Conservation (phyloP, 1,284 basidiomycete species). For the Nidula niveotomentosa region DNA sequence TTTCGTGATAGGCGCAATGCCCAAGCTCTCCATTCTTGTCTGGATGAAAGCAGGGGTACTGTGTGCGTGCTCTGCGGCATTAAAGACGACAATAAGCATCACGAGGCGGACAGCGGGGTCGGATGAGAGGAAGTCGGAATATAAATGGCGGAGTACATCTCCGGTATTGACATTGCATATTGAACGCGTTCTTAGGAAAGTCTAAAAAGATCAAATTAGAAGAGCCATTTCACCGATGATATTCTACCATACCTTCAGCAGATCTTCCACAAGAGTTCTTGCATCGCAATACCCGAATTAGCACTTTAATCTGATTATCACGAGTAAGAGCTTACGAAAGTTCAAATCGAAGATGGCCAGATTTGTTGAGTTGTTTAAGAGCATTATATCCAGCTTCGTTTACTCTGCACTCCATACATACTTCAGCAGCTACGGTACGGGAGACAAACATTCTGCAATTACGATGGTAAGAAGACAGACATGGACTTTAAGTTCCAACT, state of each 20-base stretch:
- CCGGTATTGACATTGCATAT: constrained; percentile 49
- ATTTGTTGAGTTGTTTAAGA: constrained; percentile 61
- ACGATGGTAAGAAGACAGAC: constrained; percentile 4
- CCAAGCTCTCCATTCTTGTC: constrained; percentile 46
- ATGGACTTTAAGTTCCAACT: constrained; percentile 16
- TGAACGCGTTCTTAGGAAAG: constrained; percentile 67
- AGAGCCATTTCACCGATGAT: not conserved
- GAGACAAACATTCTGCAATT: constrained; percentile 69
- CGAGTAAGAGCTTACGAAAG: constrained; percentile 41
- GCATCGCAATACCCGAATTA: not conserved
- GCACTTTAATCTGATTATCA: not conserved
- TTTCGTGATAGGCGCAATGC: constrained; percentile 52
- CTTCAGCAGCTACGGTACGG: constrained; percentile 74
- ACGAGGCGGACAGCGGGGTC: constrained; percentile 64
- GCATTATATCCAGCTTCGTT: constrained; percentile 69
- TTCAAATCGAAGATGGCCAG: constrained; percentile 60
- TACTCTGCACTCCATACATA: constrained; percentile 73
- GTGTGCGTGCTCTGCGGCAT: constrained; percentile 41
- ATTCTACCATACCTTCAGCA: constrained; percentile 49
- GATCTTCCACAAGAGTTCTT: constrained; percentile 55
- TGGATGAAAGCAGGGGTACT: constrained; percentile 30
- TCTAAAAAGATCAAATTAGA: constrained; percentile 31
- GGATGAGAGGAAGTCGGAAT: constrained; percentile 59
- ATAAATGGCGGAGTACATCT: constrained; percentile 56
- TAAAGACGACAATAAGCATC: constrained; percentile 63